A percentile compares a stretch with the other conserved stretches of the same genome.
Conservation (phyloP, 371 early-diverging fungal genomes). For the Syncephalastrum racemosum region DNA sequence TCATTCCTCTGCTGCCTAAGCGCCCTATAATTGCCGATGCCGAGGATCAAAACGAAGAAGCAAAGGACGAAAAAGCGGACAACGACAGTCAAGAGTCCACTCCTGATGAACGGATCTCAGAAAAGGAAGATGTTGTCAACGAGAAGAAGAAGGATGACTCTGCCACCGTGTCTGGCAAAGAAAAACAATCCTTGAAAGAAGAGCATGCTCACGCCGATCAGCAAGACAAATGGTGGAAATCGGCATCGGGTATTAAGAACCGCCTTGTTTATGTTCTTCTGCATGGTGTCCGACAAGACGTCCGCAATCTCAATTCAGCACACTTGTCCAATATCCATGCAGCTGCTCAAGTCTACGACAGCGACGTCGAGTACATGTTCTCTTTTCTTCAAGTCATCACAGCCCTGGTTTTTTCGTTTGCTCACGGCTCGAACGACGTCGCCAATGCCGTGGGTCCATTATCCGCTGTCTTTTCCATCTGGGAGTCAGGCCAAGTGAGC, state of each 20-base stretch:
- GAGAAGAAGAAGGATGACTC: slow-evolving; percentile 3
- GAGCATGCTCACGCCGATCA: too few species aligned
- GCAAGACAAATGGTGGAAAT: too few species aligned
- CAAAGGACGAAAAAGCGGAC: not conserved
- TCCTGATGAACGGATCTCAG: not conserved
- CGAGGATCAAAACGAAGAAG: slow-evolving; percentile 4
- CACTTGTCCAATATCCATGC: slow-evolving; percentile 55
- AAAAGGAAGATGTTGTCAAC: slow-evolving; percentile 6
- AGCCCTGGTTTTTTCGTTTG: slow-evolving; percentile 20
- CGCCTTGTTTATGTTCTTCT: slow-evolving; percentile 15
- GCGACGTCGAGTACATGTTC: slow-evolving; percentile 81
- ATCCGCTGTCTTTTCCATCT: slow-evolving; percentile 65
- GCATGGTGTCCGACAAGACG: slow-evolving; percentile 60
- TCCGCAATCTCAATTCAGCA: slow-evolving; percentile 53
- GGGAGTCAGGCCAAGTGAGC: slow-evolving; percentile 46
- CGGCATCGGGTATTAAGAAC: slow-evolving; percentile 14
- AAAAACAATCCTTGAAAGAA: too few species aligned
- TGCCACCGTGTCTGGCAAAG: not conserved
- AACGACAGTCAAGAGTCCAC: too few species aligned
- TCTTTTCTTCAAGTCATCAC: slow-evolving; percentile 81
- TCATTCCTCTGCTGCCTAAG: slow-evolving; percentile 51
- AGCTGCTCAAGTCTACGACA: slow-evolving; percentile 68
- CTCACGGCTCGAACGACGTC: slow-evolving; percentile 50
- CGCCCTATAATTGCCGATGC: slow-evolving; percentile 33
- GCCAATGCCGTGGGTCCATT: slow-evolving; percentile 88